Percentiles rank a stretch among this genome's conserved stretches.
Evolutionary conservation across 129 eudicot species (phyloP).

Genomic region (Flaveria robusta): DNA sequence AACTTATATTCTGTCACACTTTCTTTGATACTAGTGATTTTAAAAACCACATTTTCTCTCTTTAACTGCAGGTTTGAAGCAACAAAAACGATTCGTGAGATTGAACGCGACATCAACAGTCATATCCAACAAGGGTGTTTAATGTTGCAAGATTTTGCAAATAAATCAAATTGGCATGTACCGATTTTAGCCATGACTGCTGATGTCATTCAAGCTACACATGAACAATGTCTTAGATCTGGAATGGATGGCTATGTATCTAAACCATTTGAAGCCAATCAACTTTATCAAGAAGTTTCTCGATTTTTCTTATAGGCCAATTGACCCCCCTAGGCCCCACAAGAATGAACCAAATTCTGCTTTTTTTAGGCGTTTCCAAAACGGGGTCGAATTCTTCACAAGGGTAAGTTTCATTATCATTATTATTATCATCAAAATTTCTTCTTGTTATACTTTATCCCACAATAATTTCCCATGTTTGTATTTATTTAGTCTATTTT

Average conservation of each 20-base stretch:
- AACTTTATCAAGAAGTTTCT: slow-evolving; percentile 88
- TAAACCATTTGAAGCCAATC: slow-evolving; percentile 96
- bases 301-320: slow-evolving; percentile 51
- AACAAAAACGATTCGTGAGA: slow-evolving; percentile 58
- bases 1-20: no score
- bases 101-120: slow-evolving; percentile 45
- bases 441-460: background rate
- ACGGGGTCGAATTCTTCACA: slow-evolving; percentile 32
- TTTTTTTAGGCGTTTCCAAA: slow-evolving; percentile 35
- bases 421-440: background rate
- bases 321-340: slow-evolving; percentile 26
- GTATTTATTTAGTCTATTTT: background rate
- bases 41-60: slow-evolving; percentile 1
- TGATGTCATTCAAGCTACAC: slow-evolving; percentile 93
- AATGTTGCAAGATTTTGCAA: slow-evolving; percentile 32
- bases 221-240: slow-evolving; percentile 61
- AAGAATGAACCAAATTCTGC: slow-evolving; percentile 37
- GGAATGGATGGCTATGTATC: slow-evolving; percentile 99
- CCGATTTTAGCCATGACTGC: slow-evolving; percentile 98
- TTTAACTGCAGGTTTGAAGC: slow-evolving; percentile 75
- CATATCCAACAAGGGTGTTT: slow-evolving; percentile 44
- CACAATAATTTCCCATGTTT: background rate
- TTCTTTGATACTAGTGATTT: background rate
- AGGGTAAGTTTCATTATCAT: slow-evolving; percentile 33
- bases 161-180: slow-evolving; percentile 63